These are phyloP conservation scores for Lumnitzera racemosa DNA, from an alignment of 345 rosid species.

Conservation along the genomic window DNA sequence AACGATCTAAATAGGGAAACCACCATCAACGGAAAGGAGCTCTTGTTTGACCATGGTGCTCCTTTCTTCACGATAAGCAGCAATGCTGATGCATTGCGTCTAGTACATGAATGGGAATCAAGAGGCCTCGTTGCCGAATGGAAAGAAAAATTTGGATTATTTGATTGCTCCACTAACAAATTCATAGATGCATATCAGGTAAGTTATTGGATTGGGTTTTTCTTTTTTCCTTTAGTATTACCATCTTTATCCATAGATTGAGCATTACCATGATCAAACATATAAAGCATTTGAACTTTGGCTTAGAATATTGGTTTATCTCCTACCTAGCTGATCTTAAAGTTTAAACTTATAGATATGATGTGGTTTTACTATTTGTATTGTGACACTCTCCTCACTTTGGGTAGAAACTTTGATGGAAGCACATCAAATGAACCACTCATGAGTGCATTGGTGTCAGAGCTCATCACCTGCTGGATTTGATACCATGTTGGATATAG, in stretches of 20 bases:
- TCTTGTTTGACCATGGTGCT: slow-evolving; percentile 82
- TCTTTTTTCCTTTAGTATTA: background rate
- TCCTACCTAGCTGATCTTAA: too few species aligned
- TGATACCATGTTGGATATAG: too few species aligned
- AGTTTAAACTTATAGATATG: too few species aligned
- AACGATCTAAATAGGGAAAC: slow-evolving; percentile 39
- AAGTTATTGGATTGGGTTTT: background rate
- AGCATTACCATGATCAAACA: too few species aligned
- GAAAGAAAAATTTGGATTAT: slow-evolving; percentile 53
- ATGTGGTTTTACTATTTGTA: too few species aligned
- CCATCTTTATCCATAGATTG: background rate
- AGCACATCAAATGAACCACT: too few species aligned
- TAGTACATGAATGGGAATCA: slow-evolving; percentile 67
- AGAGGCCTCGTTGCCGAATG: slow-evolving; percentile 65
- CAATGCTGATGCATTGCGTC: slow-evolving; percentile 35
- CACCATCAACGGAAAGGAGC: slow-evolving; percentile 54
- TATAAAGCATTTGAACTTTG: too few species aligned
- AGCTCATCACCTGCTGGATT: too few species aligned
- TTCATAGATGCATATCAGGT: slow-evolving; percentile 54
- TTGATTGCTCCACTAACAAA: slow-evolving; percentile 43
- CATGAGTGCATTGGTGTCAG: too few species aligned
- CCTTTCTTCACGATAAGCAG: slow-evolving; percentile 53
- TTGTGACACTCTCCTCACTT: too few species aligned
- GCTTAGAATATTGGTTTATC: too few species aligned
- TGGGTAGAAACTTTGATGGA: too few species aligned